Base-by-base conservation (phyloP, 2,329 filamentous ascomycete species). In the Fusarium devonianum region DNA sequence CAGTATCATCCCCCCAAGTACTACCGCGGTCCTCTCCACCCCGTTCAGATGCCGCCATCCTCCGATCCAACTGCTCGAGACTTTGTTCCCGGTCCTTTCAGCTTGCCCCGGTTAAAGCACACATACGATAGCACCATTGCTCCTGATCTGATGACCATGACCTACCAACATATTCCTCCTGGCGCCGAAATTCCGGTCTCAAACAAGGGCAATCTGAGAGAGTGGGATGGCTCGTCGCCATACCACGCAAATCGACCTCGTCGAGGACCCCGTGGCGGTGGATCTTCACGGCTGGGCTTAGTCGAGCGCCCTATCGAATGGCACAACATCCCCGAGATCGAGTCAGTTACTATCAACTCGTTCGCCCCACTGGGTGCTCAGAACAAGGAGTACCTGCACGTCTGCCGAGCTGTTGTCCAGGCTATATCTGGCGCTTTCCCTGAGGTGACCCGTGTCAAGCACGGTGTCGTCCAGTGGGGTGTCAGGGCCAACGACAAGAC, bases 1-100 rank as follows among this genome's bases (percentile, higher is more conserved):
- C 90, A 96, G 74, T 97, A 89, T 74, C 91, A 92, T 59, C 88
- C 93, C 39, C 94, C 94, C 57, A 94, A 93, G 76, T 99, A 92
- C 81, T 87, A 96, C 73, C 90, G 93, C 67, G 94, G 94, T 47
- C 92, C 92, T 58, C 81, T 97, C 17, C 92, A 97, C 71, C 94
- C 94, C 39, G 86, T 97, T 67, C 91, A 96, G 76, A 89, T 91
- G 50, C 93, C 91, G n/a, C 82, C 86, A 28, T 83, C 86, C 40
- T 94, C 92, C 56, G 90, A 97, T 66, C 92, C 92, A 1, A 83
- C 88, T 19, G 96, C 94, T 50, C 88, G 94, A 69, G 81, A 91
- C 68, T 99, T 94, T 72, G 80, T 89, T 18, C 92, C 94, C 1
- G 94, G 94, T 0, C 94, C 94, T 2, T 99, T 97, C 79, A 89